Conservation (phyloP, 2,329 filamentous ascomycete genomes). For the Esteya vermicola region DNA sequence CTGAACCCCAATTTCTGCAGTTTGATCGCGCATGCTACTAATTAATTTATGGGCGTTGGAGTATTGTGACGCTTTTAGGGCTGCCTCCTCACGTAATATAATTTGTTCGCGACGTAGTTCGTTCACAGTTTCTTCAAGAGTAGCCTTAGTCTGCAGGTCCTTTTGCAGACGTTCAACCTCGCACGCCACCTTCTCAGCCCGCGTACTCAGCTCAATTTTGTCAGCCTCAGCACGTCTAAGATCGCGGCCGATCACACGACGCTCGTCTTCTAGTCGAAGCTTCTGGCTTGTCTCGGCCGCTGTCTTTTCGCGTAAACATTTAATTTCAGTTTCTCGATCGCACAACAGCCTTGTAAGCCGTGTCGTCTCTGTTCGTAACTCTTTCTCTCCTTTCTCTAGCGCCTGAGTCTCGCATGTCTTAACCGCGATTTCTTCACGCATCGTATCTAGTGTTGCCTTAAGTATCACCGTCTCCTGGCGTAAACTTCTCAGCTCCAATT, state of each 20-base stretch:
- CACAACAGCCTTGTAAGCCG: conserved; percentile 53
- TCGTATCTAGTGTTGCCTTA: conserved; percentile 56
- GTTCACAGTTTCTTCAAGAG: conserved; percentile 60
- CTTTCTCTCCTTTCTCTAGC: conserved; percentile 72
- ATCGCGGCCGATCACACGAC: conserved; percentile 60
- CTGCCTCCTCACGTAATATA: conserved; percentile 44
- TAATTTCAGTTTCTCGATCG: conserved; percentile 68
- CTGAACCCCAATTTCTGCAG: conserved; percentile 74
- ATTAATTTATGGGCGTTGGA: conserved; percentile 72
- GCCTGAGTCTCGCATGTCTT: conserved; percentile 49
- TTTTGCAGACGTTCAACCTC: conserved; percentile 62
- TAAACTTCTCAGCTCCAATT: conserved; percentile 70
- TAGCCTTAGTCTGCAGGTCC: conserved; percentile 52
- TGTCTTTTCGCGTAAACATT: conserved; percentile 63
- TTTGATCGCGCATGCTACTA: conserved; percentile 86
- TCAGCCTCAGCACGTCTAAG: conserved; percentile 65
- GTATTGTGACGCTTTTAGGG: conserved; percentile 70
- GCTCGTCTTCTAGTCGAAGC: conserved; percentile 64
- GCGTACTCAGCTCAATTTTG: conserved; percentile 62
- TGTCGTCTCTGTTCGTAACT: conserved; percentile 60
- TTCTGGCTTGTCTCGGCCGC: conserved; percentile 58
- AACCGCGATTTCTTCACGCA: conserved; percentile 57
- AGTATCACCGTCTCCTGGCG: conserved; percentile 64
- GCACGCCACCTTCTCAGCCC: conserved; percentile 53
- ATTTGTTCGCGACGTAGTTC: conserved; percentile 55